phyloP scores from a whole-genome alignment of 495 filamentous ascomycete species.

The Podospora comata region DNA sequence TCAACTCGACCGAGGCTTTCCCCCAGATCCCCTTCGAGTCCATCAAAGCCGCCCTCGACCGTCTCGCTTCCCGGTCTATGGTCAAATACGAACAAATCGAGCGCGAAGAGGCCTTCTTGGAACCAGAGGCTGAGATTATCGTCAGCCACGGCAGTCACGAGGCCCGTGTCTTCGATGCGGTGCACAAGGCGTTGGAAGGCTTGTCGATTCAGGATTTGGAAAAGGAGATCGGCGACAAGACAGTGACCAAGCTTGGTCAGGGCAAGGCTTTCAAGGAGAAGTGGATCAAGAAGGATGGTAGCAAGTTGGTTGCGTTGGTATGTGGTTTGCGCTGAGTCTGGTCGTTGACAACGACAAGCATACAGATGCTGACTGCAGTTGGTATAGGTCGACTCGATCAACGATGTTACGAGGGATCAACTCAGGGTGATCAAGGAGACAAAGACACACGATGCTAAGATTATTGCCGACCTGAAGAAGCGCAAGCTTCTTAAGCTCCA shows the following conservation, averaged over 20 bases:
- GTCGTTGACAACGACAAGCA: conserved; percentile 14
- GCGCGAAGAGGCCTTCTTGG: conserved; percentile 71
- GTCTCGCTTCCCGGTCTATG: conserved; percentile 80
- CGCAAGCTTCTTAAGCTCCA: conserved; percentile 76
- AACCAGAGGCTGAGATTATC: conserved; percentile 74
- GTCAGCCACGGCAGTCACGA: conserved; percentile 87
- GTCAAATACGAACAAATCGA: conserved; percentile 79
- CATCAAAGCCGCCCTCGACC: conserved; percentile 83
- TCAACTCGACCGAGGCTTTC: conserved; percentile 75
- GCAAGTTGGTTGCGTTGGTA: conserved; percentile 33
- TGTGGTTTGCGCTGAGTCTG: conserved; percentile 2
- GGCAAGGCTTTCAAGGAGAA: conserved; percentile 94
- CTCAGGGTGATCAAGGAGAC: conserved; percentile 67
- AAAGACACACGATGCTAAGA: conserved; percentile 66
- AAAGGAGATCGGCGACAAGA: conserved; percentile 71
- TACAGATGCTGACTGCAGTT: background rate
- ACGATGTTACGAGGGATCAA: conserved; percentile 72
- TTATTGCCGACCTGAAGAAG: conserved; percentile 77
- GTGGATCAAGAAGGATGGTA: conserved; percentile 81
- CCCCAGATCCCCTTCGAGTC: conserved; percentile 64
- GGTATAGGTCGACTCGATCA: conserved; percentile 60
- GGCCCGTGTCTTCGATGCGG: conserved; percentile 86
- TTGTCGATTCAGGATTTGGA: conserved; percentile 76
- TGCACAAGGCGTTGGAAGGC: conserved; percentile 71
- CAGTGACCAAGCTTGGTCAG: conserved; percentile 84